Percentiles rank a stretch among this genome's conserved stretches.
Evolutionary conservation across 2,329 filamentous ascomycete species (phyloP).

Genomic region (Chrysoporthe cubensis): DNA sequence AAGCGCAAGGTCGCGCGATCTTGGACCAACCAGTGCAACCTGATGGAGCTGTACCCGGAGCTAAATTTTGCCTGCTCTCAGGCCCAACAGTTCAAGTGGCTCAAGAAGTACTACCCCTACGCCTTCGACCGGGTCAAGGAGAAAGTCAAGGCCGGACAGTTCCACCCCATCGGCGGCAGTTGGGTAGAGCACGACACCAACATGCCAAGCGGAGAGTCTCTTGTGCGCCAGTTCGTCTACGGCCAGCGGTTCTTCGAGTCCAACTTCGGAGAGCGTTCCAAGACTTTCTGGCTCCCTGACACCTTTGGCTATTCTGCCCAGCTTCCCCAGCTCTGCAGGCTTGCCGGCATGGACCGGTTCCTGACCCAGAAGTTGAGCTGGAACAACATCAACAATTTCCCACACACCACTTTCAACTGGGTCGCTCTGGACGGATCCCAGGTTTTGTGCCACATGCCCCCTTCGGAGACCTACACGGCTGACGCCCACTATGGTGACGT

Average conservation of each 20-base stretch:
- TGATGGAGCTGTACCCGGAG: constrained; percentile 95
- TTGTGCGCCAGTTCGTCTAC: constrained; percentile 92
- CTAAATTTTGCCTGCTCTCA: constrained; percentile 91
- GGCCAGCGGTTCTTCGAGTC: constrained; percentile 95
- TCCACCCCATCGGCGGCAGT: constrained; percentile 94
- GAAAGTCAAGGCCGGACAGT: constrained; percentile 87
- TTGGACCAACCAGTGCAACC: constrained; percentile 94
- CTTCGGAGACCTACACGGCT: constrained; percentile 92
- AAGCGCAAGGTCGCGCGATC: constrained; percentile 95
- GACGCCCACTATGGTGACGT: constrained; percentile 95
- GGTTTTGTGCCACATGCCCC: constrained; percentile 97
- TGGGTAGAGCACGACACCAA: constrained; percentile 99
- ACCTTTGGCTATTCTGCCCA: constrained; percentile 98
- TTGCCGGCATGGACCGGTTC: constrained; percentile 96
- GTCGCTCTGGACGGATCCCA: constrained; percentile 93
- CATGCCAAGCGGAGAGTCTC: constrained; percentile 90
- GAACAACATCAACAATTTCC: constrained; percentile 99
- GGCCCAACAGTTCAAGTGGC: constrained; percentile 98
- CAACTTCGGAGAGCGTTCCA: constrained; percentile 84
- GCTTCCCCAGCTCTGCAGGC: constrained; percentile 87
- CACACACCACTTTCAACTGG: constrained; percentile 99
- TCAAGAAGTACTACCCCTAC: constrained; percentile 85
- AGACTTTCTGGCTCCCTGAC: constrained; percentile 96
- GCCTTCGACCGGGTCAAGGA: constrained; percentile 88
- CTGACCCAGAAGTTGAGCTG: constrained; percentile 98